These are phyloP conservation scores for Apiospora arundinis DNA, from an alignment of 2,329 filamentous ascomycete genomes.

Conservation along the genomic window DNA sequence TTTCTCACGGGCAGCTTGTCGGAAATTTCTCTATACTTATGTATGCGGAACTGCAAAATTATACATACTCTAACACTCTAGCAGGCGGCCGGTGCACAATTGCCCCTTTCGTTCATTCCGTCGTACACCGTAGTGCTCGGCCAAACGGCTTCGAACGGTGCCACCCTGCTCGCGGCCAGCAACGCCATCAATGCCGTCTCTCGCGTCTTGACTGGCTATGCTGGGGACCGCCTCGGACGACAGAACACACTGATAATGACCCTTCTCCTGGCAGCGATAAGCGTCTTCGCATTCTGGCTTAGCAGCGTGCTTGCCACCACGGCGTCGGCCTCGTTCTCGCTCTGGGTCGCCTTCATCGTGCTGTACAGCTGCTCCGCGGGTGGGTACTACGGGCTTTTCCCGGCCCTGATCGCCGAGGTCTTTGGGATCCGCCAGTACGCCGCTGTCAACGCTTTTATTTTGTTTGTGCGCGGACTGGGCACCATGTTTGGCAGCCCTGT, in stretches of 20 bases:
- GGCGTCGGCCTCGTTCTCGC: slow-evolving; percentile 35
- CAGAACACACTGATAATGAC: slow-evolving; percentile 54
- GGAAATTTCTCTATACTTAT: too few relatives aligned
- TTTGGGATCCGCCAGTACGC: slow-evolving; percentile 55
- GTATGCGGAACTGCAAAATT: too few relatives aligned
- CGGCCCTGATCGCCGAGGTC: slow-evolving; percentile 53
- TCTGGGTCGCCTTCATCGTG: slow-evolving; percentile 50
- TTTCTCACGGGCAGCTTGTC: too few relatives aligned
- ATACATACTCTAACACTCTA: slow-evolving; percentile 14
- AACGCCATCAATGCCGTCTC: slow-evolving; percentile 53
- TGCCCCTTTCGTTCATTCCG: slow-evolving; percentile 55
- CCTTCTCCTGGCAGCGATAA: slow-evolving; percentile 43
- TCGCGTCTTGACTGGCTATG: slow-evolving; percentile 50
- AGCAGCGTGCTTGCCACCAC: slow-evolving; percentile 36
- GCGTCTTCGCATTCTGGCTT: slow-evolving; percentile 47
- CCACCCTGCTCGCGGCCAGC: slow-evolving; percentile 50
- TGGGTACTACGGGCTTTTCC: slow-evolving; percentile 53
- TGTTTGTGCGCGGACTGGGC: slow-evolving; percentile 50
- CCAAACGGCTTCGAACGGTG: slow-evolving; percentile 46
- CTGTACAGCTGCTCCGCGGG: slow-evolving; percentile 51
- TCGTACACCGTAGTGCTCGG: slow-evolving; percentile 54
- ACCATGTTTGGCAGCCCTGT: slow-evolving; percentile 53
- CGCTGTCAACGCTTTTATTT: slow-evolving; percentile 53
- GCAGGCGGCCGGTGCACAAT: slow-evolving; percentile 51
- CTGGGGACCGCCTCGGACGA: slow-evolving; percentile 53